Base-by-base conservation (phyloP, 371 early-diverging fungal species). In the Coemansia sp. region DNA sequence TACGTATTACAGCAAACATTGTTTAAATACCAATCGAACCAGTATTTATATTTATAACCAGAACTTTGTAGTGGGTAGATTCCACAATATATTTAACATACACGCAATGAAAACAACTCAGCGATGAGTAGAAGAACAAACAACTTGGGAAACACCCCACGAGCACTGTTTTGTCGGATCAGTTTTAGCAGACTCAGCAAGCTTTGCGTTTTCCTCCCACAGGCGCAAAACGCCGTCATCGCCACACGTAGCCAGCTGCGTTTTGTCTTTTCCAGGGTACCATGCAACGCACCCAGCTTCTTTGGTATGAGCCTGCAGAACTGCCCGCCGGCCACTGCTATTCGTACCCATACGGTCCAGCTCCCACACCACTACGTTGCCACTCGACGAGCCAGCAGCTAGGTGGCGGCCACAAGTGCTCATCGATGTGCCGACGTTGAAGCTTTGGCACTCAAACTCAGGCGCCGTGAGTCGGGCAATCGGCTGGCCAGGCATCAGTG, bases 351-450 rank as follows among this genome's bases (percentile, higher is more conserved):
- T 58, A 20, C 68, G 44, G 50, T 77, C 78, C 1, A 79, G 68
- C 67, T 80, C 80, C 80, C 80, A 80, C 44, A 81, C 61, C 37
- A 78, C 73, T 21, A 71, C 77, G 18, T 18, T 52, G 55, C 81
- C 80, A 26, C 47, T 75, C 12, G 74, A 65, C 16, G 81, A 81
- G n/a, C 81, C 81, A 16, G 81, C 70, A 2, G 81, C 81, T 23
- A 81, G 48, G 18, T 72, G 69, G 21, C 61, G 52, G 18, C 71
- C 71, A 28, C 72, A 67, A 21, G 68, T 68, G 53, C 80, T 78
- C 39, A 56, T 42, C 11, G 71, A 51, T 9, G 67, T 59, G 44
- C 69, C 58, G 4, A 75, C 55, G 44, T 65, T 67, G 25, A 81
- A 80, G 52, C 77, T 68, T 11, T 68, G 67, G 48, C 81, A 81